These are phyloP conservation scores for Clarireedia homoeocarpa DNA, from an alignment of 2,329 filamentous ascomycete genomes.

Conservation along the genomic window DNA sequence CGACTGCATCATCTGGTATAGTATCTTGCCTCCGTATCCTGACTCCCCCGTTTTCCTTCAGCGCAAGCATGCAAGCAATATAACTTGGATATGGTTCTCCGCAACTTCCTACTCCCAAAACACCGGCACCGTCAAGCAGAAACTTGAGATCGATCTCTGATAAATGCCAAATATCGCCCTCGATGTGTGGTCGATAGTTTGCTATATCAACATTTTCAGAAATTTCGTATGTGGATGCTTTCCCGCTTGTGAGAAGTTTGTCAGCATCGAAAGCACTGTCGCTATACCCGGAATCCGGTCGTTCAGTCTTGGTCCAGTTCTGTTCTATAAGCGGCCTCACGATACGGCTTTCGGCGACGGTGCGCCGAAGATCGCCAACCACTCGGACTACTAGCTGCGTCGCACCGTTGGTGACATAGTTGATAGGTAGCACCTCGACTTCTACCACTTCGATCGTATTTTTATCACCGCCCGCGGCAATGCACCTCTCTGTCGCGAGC, in stretches of 20 bases:
- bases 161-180: slow-evolving; percentile 47
- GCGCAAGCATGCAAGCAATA: slow-evolving; percentile 33
- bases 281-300: slow-evolving; percentile 1
- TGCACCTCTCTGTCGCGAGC: slow-evolving; percentile 20
- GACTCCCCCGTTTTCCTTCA: slow-evolving; percentile 21
- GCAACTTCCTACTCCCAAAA: slow-evolving; percentile 54
- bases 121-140: slow-evolving; percentile 51
- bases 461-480: slow-evolving; percentile 23
- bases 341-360: slow-evolving; percentile 13
- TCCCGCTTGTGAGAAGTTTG: neutral
- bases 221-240: slow-evolving; percentile 23
- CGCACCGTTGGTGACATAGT: slow-evolving; percentile 26
- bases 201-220: slow-evolving; percentile 18
- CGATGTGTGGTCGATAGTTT: slow-evolving; percentile 38
- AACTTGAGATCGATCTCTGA: slow-evolving; percentile 50
- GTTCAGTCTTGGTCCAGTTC: neutral
- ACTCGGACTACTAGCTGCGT: slow-evolving; percentile 24
- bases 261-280: neutral
- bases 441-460: slow-evolving; percentile 25
- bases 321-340: neutral
- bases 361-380: slow-evolving; percentile 23
- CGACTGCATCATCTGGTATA: slow-evolving; percentile 23
- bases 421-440: slow-evolving; percentile 25
- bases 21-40: slow-evolving; percentile 24
- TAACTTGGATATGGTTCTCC: slow-evolving; percentile 41